These are phyloP conservation scores for Brassica balearica DNA, from an alignment of 441 rosid genomes.

Conservation along the genomic window DNA sequence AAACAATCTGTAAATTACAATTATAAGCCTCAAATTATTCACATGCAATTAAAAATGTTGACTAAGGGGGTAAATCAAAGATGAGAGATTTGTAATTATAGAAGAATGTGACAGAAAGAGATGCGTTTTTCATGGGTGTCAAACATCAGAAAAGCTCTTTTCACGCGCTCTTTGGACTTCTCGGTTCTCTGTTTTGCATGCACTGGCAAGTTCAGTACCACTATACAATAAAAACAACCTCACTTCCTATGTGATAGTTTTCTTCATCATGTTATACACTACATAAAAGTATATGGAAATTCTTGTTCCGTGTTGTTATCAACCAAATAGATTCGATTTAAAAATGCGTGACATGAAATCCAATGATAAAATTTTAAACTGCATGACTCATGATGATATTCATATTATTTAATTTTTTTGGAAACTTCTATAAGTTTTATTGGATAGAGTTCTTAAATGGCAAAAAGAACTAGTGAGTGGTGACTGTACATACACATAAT, in stretches of 20 bases:
- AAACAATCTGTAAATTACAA: conserved; percentile 2
- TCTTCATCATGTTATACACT: background rate
- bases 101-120: conserved; percentile 38
- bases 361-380: background rate
- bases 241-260: too few relatives aligned
- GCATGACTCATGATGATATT: background rate
- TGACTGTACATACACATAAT: background rate
- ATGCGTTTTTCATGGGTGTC: conserved; percentile 36
- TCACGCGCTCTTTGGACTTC: conserved; percentile 26
- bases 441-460: background rate
- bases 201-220: background rate
- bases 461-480: background rate
- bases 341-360: background rate
- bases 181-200: background rate
- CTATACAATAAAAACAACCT: too few relatives aligned
- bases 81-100: background rate
- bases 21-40: background rate
- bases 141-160: conserved; percentile 25
- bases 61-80: background rate
- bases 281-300: background rate
- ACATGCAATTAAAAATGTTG: conserved; percentile 25
- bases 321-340: background rate
- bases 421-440: background rate
- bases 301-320: too few relatives aligned
- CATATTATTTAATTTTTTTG: background rate